Percentiles rank a stretch among this genome's conserved stretches.
Evolutionary conservation across 768 basidiomycete species (phyloP).

Genomic region (Daedaleopsis sinensis): DNA sequence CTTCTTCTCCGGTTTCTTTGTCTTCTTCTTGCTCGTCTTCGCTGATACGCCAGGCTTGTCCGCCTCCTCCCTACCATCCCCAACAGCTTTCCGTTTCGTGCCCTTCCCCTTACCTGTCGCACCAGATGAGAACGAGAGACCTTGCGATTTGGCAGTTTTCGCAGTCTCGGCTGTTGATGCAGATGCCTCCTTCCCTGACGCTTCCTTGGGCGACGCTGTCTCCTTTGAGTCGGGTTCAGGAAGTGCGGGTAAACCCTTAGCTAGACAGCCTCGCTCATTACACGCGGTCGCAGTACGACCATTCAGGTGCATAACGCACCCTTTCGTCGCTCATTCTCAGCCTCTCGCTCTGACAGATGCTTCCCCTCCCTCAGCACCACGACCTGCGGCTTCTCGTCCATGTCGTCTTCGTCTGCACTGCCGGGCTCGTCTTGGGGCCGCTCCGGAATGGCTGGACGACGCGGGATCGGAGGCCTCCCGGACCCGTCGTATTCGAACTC

Average conservation of each 20-base stretch:
- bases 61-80: conserved; percentile 34
- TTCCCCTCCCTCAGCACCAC: conserved; percentile 89
- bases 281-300: neutral
- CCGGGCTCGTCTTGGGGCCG: conserved; percentile 70
- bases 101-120: conserved; percentile 23
- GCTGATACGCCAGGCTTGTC: conserved; percentile 25
- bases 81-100: conserved; percentile 38
- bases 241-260: conserved; percentile 62
- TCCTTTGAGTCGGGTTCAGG: conserved; percentile 34
- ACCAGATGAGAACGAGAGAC: conserved; percentile 44
- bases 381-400: conserved; percentile 84
- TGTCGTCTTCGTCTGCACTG: conserved; percentile 63
- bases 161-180: conserved; percentile 6
- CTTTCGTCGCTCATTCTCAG: conserved; percentile 73
- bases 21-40: conserved; percentile 52
- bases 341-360: conserved; percentile 79
- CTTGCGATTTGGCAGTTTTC: conserved; percentile 21
- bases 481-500: conserved; percentile 67
- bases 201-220: neutral
- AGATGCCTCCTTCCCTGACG: conserved; percentile 1
- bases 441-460: conserved; percentile 71
- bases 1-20: conserved; percentile 49
- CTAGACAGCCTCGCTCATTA: conserved; percentile 34
- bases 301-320: conserved; percentile 45
- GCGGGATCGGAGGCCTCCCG: conserved; percentile 74